Conservation (phyloP, 495 filamentous ascomycete genomes). For the Ascodesmis nigricans region DNA sequence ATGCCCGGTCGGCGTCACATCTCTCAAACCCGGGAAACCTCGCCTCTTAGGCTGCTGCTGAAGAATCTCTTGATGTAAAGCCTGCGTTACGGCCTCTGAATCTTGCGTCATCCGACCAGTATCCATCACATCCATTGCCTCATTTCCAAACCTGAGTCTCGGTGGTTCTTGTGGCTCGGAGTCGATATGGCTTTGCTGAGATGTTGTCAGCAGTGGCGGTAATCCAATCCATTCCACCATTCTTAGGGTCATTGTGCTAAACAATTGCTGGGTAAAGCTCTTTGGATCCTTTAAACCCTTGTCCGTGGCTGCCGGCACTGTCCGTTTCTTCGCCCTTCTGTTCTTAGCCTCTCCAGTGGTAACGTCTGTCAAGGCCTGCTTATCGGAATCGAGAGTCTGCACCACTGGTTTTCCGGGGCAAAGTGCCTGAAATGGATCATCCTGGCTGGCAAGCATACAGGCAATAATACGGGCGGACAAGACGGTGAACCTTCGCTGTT, state of each 20-base stretch:
- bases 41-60: conserved; percentile 11
- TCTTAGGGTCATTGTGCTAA: conserved; percentile 51
- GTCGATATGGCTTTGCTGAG: conserved; percentile 3
- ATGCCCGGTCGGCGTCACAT: no score
- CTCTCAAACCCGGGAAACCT: no score
- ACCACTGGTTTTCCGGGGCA: conserved; percentile 31
- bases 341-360: conserved; percentile 11
- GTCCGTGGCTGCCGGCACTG: conserved; percentile 23
- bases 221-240: conserved; percentile 50
- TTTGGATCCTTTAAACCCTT: conserved; percentile 45
- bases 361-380: conserved; percentile 3
- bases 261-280: conserved; percentile 64
- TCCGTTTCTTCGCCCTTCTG: conserved; percentile 3
- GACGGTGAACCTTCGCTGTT: conserved; percentile 35
- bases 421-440: conserved; percentile 51
- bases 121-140: conserved; percentile 17
- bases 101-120: conserved; percentile 15
- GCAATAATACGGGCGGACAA: conserved; percentile 56
- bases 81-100: conserved; percentile 18
- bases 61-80: conserved; percentile 18
- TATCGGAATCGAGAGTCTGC: conserved; percentile 20
- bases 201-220: conserved; percentile 7
- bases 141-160: conserved; percentile 13
- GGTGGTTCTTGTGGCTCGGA: conserved; percentile 18
- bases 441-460: conserved; percentile 52